Evolutionary conservation across 371 early-diverging fungal species (phyloP).

Genomic region (Apophysomyces variabilis): DNA sequence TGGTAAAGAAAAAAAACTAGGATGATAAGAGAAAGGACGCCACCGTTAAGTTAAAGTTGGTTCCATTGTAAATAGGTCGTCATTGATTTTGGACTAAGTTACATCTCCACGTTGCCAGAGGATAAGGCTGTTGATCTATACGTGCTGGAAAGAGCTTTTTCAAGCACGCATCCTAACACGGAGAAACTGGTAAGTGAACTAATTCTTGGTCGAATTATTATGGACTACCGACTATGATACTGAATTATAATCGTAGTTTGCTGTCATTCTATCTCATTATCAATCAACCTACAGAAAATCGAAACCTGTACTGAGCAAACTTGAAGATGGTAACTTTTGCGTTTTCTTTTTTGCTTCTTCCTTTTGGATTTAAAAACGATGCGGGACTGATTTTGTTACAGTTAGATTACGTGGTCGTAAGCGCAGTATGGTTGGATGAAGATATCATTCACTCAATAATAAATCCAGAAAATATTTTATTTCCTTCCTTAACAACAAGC

Average conservation of each 20-base stretch:
- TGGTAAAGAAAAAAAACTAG: slow-evolving; percentile 44
- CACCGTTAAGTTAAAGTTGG: neutral
- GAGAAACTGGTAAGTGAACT: slow-evolving; percentile 64
- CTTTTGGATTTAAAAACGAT: too few relatives aligned
- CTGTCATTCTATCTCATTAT: slow-evolving; percentile 73
- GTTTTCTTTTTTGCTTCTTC: too few relatives aligned
- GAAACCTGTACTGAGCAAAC: slow-evolving; percentile 64
- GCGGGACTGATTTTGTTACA: slow-evolving; percentile 24
- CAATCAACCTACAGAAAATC: slow-evolving; percentile 51
- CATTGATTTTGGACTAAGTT: slow-evolving; percentile 99
- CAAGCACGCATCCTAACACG: slow-evolving; percentile 88
- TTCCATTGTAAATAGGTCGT: slow-evolving; percentile 47
- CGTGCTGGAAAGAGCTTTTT: slow-evolving; percentile 95
- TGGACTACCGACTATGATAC: slow-evolving; percentile 7
- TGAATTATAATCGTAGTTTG: slow-evolving; percentile 59
- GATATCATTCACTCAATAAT: too few relatives aligned
- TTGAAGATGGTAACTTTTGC: slow-evolving; percentile 80
- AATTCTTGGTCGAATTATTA: neutral
- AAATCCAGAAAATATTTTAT: too few relatives aligned
- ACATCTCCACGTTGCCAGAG: slow-evolving; percentile 83
- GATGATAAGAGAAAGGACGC: neutral
- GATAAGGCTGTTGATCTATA: slow-evolving; percentile 99
- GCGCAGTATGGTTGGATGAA: slow-evolving; percentile 85
- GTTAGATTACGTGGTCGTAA: slow-evolving; percentile 92
- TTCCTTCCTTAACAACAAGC: too few relatives aligned